phyloP scores from a whole-genome alignment of 306 rosid species.

The Medicago arabica region DNA sequence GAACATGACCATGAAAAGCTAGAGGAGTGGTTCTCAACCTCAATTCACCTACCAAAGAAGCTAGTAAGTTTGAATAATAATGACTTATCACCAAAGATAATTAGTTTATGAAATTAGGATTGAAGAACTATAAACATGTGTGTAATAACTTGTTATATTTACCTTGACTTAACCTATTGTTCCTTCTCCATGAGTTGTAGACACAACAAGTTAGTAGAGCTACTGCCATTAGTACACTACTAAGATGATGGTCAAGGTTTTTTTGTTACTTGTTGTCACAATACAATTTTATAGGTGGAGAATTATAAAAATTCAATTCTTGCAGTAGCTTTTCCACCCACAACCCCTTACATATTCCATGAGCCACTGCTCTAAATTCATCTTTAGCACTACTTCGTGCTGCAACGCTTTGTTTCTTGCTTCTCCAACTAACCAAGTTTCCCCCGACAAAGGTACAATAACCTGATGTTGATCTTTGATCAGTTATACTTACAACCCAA shows the following conservation, averaged over 20 bases:
- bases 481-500: too few species aligned
- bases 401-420: too few species aligned
- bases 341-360: too few species aligned
- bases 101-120: background rate
- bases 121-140: background rate
- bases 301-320: too few species aligned
- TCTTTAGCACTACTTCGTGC: too few species aligned
- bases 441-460: too few species aligned
- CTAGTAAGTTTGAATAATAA: conserved; percentile 6
- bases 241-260: conserved; percentile 28
- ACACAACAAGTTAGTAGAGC: conserved; percentile 26
- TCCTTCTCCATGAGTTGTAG: conserved; percentile 25
- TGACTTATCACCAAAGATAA: background rate
- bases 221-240: conserved; percentile 33
- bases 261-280: conserved; percentile 5
- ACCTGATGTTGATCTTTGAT: too few species aligned
- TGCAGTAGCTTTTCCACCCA: too few species aligned
- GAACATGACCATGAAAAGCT: background rate
- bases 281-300: too few species aligned
- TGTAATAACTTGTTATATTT: background rate
- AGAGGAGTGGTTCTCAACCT: background rate
- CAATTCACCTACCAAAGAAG: background rate
- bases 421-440: too few species aligned
- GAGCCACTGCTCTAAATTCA: too few species aligned
- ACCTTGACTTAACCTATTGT: background rate